phyloP scores from a whole-genome alignment of 148 eudicot species.

The Cornus suecica region DNA sequence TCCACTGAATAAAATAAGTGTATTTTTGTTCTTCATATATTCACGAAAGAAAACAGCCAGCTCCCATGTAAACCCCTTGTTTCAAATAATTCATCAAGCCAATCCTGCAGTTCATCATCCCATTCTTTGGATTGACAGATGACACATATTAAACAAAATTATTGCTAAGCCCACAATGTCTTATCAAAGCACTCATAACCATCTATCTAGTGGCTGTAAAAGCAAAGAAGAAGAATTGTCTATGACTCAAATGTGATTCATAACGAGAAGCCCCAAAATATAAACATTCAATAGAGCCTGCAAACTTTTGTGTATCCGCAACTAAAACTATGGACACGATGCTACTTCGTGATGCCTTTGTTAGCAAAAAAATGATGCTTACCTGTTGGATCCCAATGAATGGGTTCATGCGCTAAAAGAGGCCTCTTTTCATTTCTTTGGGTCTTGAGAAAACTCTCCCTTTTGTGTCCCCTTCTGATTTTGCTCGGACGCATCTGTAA shows the following conservation, averaged over 20 bases:
- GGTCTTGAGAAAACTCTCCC: neutral
- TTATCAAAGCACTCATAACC: neutral
- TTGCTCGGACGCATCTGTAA: constrained; percentile 7
- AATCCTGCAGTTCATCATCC: constrained; percentile 78
- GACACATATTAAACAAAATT: constrained; percentile 1
- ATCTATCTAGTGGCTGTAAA: neutral
- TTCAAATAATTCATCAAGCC: constrained; percentile 72
- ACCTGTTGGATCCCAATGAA: neutral
- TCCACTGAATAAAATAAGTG: constrained; percentile 67
- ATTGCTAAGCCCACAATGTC: neutral
- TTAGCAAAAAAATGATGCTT: neutral
- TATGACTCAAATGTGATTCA: no score
- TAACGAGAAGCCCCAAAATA: neutral
- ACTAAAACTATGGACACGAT: neutral
- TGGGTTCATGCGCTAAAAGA: neutral
- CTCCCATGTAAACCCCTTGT: constrained; percentile 75
- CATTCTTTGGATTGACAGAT: constrained; percentile 55
- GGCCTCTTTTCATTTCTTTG: constrained; percentile 11
- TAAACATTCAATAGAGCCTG: neutral
- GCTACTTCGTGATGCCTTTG: neutral
- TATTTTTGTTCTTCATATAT: constrained; percentile 58
- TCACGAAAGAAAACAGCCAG: constrained; percentile 69
- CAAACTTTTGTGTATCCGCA: neutral
- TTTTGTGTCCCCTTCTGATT: constrained; percentile 2
- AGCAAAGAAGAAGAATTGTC: neutral